Evolutionary conservation across 2,329 filamentous ascomycete genomes (phyloP).

Genomic region (Thermothelomyces thermophilus): DNA sequence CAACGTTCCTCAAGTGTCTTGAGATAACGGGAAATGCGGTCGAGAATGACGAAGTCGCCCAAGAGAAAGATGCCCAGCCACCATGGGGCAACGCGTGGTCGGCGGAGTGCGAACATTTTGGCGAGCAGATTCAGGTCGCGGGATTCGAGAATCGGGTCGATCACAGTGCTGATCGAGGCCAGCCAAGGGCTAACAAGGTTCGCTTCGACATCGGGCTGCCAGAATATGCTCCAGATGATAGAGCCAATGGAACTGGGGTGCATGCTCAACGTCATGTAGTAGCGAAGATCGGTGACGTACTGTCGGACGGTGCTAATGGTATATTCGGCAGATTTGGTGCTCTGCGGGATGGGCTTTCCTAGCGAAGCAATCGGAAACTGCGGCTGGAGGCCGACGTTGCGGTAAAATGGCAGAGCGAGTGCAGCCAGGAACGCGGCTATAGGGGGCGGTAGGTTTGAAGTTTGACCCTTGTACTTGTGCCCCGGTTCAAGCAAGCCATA

Average conservation of each 20-base stretch:
- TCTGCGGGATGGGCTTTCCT: not conserved
- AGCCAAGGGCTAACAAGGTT: conserved; percentile 6
- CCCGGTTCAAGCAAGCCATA: not conserved
- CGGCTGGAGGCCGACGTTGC: not conserved
- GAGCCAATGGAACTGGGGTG: not conserved
- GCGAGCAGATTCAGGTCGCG: not conserved
- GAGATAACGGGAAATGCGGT: not conserved
- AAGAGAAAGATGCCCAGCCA: conserved; percentile 1
- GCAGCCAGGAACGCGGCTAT: not conserved
- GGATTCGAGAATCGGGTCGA: not conserved
- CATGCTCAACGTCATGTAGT: conserved; percentile 4
- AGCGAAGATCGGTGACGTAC: not conserved
- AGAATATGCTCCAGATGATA: conserved; percentile 2
- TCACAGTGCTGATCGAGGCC: not conserved
- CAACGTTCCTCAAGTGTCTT: conserved; percentile 2
- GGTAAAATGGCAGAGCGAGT: not conserved
- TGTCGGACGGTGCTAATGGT: not conserved
- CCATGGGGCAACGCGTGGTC: not conserved
- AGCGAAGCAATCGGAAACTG: not conserved
- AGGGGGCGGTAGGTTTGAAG: not conserved
- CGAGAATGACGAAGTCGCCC: not conserved
- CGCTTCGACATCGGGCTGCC: not conserved
- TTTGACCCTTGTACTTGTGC: not conserved
- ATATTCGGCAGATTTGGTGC: not conserved
- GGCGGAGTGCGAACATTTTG: not conserved